Evolutionary conservation across 768 basidiomycete genomes (phyloP), one percentile per base, ranked within the genome.

Genomic region (Lepiota brunneoincarnata): DNA sequence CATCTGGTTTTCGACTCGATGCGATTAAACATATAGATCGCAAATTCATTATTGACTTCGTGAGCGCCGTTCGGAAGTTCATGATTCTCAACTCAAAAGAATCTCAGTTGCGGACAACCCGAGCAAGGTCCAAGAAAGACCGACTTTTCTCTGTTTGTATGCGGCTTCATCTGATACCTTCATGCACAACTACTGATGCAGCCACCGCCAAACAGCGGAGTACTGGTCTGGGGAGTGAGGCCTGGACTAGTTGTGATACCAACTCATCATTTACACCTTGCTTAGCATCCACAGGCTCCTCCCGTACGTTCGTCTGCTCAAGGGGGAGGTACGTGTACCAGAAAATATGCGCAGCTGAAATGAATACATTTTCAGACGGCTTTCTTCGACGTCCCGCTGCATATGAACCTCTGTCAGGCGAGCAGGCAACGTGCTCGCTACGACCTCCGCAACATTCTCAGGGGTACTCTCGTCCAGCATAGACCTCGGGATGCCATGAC

Each of bases 361-460:
- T 31, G 11, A 31, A 31, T 10, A 10, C 11, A 31, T 18, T 51
- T 55, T 31, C 67, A 96, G 87, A 83, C 89, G 10, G 79, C 93
- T 0, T 92, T 96, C 64, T 97, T 97, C 59, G 94, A 97, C 64
- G 91, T 92, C 6, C 91, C 92, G 17, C 75, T 98, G 18, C 94
- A 98, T 64, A 77, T 83, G 69, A 92, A 91, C 59, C 86, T 95
- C 63, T 76, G 86, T 63, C 74, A 78, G 55, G 94, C 94, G 11
- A 90, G 91, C 66, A 80, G 83, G 57, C 72, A 73, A 14, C 79
- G 85, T 26, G 75, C 76, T 34, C 71, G 75, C 15, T 96, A 83
- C 62, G 93, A 96, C 69, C 76, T 98, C 42, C 74, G 92, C 56
- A 80, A 65, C 28, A 85, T 98, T 56, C 72, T 94, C 37, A 74